These are phyloP conservation scores for Solanum sejunctum DNA, from an alignment of 257 asterid genomes.

Conservation along the genomic window DNA sequence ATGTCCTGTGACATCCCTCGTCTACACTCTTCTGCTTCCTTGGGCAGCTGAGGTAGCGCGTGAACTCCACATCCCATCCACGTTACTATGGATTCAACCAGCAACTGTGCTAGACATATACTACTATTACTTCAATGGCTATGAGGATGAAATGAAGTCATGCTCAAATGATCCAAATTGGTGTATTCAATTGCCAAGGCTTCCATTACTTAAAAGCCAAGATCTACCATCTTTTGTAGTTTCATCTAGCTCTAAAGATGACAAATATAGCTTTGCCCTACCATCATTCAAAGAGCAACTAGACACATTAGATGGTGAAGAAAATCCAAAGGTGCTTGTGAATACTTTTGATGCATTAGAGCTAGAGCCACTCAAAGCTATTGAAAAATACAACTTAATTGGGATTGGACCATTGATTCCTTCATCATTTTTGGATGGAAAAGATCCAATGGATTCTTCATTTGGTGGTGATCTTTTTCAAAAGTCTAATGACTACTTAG, in stretches of 20 bases:
- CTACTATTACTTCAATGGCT: constrained; percentile 17
- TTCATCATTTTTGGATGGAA: constrained; percentile 4
- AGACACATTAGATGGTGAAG: constrained; percentile 7
- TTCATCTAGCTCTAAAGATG: background rate
- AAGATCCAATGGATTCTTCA: background rate
- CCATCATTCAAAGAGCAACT: constrained; percentile 14
- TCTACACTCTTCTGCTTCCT: constrained; percentile 14
- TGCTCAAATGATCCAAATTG: background rate
- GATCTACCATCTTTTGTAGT: constrained; percentile 29
- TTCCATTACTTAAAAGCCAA: constrained; percentile 5
- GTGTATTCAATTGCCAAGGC: constrained; percentile 17
- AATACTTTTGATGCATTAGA: constrained; percentile 21
- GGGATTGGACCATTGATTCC: constrained; percentile 31
- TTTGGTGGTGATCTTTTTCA: constrained; percentile 6
- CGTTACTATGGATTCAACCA: constrained; percentile 31
- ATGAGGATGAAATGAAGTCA: constrained; percentile 7
- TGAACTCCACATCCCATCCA: constrained; percentile 19
- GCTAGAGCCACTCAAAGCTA: constrained; percentile 1
- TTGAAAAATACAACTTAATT: constrained; percentile 10
- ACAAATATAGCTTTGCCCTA: background rate
- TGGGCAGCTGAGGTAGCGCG: constrained; percentile 25
- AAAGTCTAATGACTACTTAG: background rate
- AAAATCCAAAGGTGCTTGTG: constrained; percentile 4
- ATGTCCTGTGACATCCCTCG: constrained; percentile 10
- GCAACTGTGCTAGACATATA: constrained; percentile 16